Evolutionary conservation across 108 stramenopile species (phyloP).

Genomic region (Conticribra weissflogii): DNA sequence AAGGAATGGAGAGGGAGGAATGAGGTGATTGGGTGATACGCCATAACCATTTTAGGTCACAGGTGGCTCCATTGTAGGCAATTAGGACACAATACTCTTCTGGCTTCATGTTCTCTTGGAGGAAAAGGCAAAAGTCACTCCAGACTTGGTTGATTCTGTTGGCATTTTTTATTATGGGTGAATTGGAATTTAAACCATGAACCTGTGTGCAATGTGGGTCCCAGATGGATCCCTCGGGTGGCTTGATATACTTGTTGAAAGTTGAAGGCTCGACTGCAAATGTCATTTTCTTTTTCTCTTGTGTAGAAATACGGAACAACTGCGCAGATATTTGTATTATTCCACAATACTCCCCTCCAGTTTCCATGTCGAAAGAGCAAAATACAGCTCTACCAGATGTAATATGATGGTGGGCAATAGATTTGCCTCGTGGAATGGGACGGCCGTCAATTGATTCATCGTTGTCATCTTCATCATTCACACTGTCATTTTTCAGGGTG

Average conservation of each 20-base stretch:
- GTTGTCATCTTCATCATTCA: too few species aligned
- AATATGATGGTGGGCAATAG: neutral
- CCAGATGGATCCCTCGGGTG: neutral
- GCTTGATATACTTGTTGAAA: neutral
- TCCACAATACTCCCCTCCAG: slow-evolving; percentile 11
- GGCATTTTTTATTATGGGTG: neutral
- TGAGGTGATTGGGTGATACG: too few species aligned
- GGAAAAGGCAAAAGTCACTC: too few species aligned
- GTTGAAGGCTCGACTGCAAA: neutral
- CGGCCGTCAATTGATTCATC: too few species aligned
- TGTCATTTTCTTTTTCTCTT: neutral
- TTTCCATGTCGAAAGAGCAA: slow-evolving; percentile 5
- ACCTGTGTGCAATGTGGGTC: neutral
- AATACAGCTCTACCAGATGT: neutral
- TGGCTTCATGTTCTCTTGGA: neutral
- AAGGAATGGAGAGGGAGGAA: neutral
- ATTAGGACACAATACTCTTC: neutral
- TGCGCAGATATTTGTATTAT: too few species aligned
- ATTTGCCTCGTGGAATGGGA: neutral
- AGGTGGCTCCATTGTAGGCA: slow-evolving; percentile 3
- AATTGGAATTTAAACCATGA: neutral
- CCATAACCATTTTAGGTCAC: slow-evolving; percentile 9
- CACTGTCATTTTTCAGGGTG: too few species aligned
- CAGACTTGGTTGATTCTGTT: too few species aligned
- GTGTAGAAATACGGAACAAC: too few species aligned